Conservation (phyloP, 2,329 filamentous ascomycete species). For the Colletotrichum sidae region DNA sequence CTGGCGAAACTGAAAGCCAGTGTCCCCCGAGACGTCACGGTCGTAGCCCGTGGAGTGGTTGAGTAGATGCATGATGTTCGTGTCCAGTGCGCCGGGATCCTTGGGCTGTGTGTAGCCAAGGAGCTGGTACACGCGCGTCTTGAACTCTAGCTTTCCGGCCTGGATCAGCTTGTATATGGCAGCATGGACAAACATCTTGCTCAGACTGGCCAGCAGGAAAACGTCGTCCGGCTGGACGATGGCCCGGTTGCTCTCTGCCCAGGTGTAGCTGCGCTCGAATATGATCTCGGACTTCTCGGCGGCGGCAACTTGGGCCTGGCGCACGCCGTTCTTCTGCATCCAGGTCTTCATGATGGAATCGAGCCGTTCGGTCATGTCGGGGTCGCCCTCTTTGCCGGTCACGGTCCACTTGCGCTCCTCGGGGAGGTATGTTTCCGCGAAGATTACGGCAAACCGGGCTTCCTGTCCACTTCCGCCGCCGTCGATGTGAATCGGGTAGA, state of each 20-base stretch:
- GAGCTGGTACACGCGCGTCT: slow-evolving; percentile 18
- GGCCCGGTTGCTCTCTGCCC: slow-evolving; percentile 34
- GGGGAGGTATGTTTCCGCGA: slow-evolving; percentile 30
- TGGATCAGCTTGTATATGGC: slow-evolving; percentile 33
- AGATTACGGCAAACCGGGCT: slow-evolving; percentile 33
- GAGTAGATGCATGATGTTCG: slow-evolving; percentile 33
- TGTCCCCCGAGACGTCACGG: slow-evolving; percentile 17
- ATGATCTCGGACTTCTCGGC: slow-evolving; percentile 23
- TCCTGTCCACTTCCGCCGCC: slow-evolving; percentile 24
- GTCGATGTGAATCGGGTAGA: slow-evolving; percentile 32
- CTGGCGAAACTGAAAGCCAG: slow-evolving; percentile 29
- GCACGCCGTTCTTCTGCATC: slow-evolving; percentile 37
- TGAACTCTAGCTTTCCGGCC: slow-evolving; percentile 22
- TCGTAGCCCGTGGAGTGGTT: slow-evolving; percentile 28
- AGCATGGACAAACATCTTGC: slow-evolving; percentile 38
- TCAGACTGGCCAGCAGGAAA: slow-evolving; percentile 37
- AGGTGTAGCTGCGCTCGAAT: slow-evolving; percentile 35
- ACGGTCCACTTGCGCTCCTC: slow-evolving; percentile 30
- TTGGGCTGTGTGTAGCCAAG: slow-evolving; percentile 28
- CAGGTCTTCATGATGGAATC: slow-evolving; percentile 28
- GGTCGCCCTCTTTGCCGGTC: slow-evolving; percentile 20
- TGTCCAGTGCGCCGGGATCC: slow-evolving; percentile 21
- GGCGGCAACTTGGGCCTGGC: slow-evolving; percentile 36
- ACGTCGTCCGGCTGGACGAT: slow-evolving; percentile 28
- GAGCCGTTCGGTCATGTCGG: not conserved